phyloP scores from a whole-genome alignment of 1,139 yeast genomes.

The Geotrichum bryndzae region DNA sequence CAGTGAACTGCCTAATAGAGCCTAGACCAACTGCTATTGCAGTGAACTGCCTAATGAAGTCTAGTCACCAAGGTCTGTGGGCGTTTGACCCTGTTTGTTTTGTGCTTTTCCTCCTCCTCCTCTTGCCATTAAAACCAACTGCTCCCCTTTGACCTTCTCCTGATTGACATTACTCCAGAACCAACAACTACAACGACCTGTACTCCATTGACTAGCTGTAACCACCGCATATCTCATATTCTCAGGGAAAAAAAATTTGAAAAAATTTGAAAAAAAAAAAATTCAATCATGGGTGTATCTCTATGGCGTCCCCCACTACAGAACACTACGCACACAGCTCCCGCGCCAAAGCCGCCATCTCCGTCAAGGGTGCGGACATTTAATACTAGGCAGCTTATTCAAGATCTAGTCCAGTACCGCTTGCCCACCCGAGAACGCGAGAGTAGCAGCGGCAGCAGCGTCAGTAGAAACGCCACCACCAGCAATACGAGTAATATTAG shows the following conservation, averaged over 20 bases:
- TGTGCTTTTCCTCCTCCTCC: not conserved
- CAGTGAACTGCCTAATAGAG: not conserved
- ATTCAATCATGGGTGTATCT: not conserved
- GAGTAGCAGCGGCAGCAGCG: not conserved
- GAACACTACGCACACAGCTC: not conserved
- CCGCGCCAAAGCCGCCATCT: not conserved
- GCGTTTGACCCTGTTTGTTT: too few species aligned
- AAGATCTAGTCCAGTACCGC: not conserved
- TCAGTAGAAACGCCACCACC: not conserved
- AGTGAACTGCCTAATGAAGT: not conserved
- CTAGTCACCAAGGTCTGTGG: not conserved
- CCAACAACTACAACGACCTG: not conserved
- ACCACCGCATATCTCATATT: not conserved
- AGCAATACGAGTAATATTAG: not conserved
- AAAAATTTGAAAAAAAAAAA: not conserved
- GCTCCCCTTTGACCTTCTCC: not conserved
- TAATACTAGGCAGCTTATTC: not conserved
- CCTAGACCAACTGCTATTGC: too few species aligned
- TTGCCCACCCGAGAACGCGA: not conserved
- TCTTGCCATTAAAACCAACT: not conserved
- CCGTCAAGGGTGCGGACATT: not conserved
- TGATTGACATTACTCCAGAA: not conserved
- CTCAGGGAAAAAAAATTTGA: not conserved
- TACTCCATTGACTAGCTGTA: not conserved
- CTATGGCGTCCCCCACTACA: not conserved